Evolutionary conservation across 345 rosid genomes (phyloP), one percentile per base, ranked within the genome.

Genomic region (Eutrema japonicum): DNA sequence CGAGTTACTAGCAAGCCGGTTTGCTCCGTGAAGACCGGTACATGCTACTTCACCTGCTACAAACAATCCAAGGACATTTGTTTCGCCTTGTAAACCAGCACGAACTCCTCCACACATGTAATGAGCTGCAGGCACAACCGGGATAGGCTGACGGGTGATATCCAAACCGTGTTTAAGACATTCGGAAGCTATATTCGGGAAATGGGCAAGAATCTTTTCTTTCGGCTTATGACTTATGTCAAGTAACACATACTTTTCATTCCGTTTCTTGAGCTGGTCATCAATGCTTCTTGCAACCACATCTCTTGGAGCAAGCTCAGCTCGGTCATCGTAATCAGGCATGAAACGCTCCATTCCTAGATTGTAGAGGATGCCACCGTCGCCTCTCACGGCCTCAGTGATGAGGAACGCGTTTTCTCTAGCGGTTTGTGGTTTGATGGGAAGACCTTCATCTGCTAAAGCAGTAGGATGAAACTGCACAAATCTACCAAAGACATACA

Each of bases 401-500:
- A 92, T 85, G 66, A 92, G 99, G 84, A 95, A 92, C 2, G 96
- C 88, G n/a, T 92, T 92, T 68, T 88, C 96, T 70, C 96, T 86
- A 47, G 85, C 56, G 47, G 68, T 86, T 36, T 49, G 73, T 29
- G 89, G 91, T 79, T 87, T 82, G 65, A 84, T 73, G 42, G 97
- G 96, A 70, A 95, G 96, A 58, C 99, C 99, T 82, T 92, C 91
- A 13, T 89, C 99, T 22, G 99, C 97, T 76, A 95, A 83, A 75
- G 99, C 96, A 65, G 97, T 95, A 3, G 99, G 99, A 74, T 95
- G 99, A 80, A 95, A 95, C 83, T 92, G 97, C 73, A 95, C 99
- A 69, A 95, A 95, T 77, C 99, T 86, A 70, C 63, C 70, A 60
- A 46, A 56, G 12, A 71, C 60, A 47, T n/a, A 54, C 40, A 61